Conservation (phyloP, 768 basidiomycete species). For the Suillus alpinus region DNA sequence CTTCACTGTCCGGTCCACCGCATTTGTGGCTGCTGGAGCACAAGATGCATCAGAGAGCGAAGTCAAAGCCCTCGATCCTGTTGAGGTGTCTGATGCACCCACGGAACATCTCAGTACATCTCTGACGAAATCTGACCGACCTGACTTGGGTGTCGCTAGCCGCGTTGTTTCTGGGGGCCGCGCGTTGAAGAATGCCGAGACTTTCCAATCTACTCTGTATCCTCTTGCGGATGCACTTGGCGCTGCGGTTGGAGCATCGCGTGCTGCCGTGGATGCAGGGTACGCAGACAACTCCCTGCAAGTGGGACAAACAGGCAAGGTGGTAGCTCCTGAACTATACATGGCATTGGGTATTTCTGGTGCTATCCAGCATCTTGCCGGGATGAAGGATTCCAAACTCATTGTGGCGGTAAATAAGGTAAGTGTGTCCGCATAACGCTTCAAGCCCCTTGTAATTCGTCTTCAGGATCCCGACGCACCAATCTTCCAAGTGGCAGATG, state of each 20-base stretch:
- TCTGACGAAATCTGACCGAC: conserved; percentile 86
- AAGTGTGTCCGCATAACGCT: conserved; percentile 12
- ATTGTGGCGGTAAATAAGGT: conserved; percentile 99
- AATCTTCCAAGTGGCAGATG: conserved; percentile 98
- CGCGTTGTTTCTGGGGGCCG: conserved; percentile 94
- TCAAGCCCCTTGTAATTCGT: conserved; percentile 11
- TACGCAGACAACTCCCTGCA: conserved; percentile 97
- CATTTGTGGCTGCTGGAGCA: conserved; percentile 67
- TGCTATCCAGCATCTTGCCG: conserved; percentile 97
- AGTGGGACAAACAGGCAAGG: conserved; percentile 99
- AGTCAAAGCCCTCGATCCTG: conserved; percentile 59
- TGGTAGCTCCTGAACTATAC: conserved; percentile 96
- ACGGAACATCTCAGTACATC: conserved; percentile 67
- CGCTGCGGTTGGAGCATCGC: conserved; percentile 96
- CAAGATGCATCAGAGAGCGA: conserved; percentile 55
- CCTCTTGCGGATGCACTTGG: conserved; percentile 92
- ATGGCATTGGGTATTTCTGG: conserved; percentile 97
- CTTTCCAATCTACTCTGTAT: conserved; percentile 82
- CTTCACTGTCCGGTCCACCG: conserved; percentile 91
- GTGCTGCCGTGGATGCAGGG: conserved; percentile 97
- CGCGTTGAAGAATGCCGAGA: conserved; percentile 91
- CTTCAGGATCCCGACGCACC: conserved; percentile 91
- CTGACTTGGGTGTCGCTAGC: conserved; percentile 84
- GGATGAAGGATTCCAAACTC: conserved; percentile 99
- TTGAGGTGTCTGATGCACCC: conserved; percentile 52